Base-by-base conservation (phyloP, 352 stramenopile species). In the Phytophthora brassicae region DNA sequence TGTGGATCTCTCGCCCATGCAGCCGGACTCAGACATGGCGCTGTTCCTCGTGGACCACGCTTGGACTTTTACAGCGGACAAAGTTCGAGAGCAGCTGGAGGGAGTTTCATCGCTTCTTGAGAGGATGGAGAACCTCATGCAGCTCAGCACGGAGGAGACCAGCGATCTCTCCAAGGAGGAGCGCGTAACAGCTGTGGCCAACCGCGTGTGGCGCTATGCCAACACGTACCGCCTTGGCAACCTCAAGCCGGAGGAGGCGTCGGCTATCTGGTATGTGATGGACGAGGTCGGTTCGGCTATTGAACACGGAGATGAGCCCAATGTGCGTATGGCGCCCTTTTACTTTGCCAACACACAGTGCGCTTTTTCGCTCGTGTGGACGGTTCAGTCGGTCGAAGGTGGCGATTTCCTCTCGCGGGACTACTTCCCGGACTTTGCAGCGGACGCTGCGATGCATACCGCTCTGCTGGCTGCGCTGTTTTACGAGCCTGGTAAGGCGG, bases 251-350 rank as follows among this genome's bases (percentile, higher is more conserved):
- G 75, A 80, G 56, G 68, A 80, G 14, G 55, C 68, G 17, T 67
- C 68, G 31, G 56, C 75, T 22, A 85, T 82, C 45, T 85, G 75
- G 73, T 85, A 85, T 58, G 64, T 85, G 42, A 82, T 85, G 75
- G 75, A 85, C 46, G 73, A 85, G 60, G 75, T 85, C 35, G 75
- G 75, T 33, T 81, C 70, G 20, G 75, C 70, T 6, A 82, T 85
- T 42, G 75, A 85, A 44, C 75, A 85, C 56, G 48, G 48, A 11
- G 54, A 80, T 31, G 64, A 60, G 7, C 70, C 73, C 38, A 85
- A 79, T 29, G 66, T 85, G 38, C 61, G 64, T 22, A 85, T 85
- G 75, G 75, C 71, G 11, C 73, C 75, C 8, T 82, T 85, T 59
- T 85, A 79, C 61, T 82, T 75, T 29, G 58, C 23, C 31, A 35